A percentile compares a stretch with the other conserved stretches of the same genome.
Evolutionary conservation across 352 stramenopile genomes (phyloP).

Genomic region (Globisporangium rhizosaccharum): DNA sequence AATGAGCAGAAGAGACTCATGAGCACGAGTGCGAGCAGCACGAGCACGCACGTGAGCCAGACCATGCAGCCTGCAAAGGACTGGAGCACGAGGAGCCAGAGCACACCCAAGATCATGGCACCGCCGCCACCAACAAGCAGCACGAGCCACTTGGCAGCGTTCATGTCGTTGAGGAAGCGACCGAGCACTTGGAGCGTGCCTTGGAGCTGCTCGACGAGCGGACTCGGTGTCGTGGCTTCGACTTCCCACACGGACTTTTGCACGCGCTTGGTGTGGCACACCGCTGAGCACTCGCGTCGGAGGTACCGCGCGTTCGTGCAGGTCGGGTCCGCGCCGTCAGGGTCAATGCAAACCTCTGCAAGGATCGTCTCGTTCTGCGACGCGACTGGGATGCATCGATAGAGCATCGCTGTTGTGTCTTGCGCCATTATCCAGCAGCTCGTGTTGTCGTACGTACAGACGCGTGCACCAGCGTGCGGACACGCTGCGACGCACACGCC

Average conservation of each 20-base stretch:
- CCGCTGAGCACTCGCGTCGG: slow-evolving; percentile 23
- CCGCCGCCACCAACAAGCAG: slow-evolving; percentile 47
- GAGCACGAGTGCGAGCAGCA: slow-evolving; percentile 55
- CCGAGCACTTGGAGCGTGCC: slow-evolving; percentile 47
- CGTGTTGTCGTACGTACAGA: slow-evolving; percentile 65
- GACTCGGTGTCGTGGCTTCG: slow-evolving; percentile 48
- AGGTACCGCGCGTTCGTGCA: slow-evolving; percentile 43
- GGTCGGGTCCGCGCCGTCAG: slow-evolving; percentile 36
- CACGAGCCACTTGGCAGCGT: slow-evolving; percentile 48
- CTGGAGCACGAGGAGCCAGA: slow-evolving; percentile 75
- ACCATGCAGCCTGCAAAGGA: slow-evolving; percentile 74
- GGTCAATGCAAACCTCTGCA: slow-evolving; percentile 56
- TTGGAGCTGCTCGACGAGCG: slow-evolving; percentile 69
- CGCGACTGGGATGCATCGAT: slow-evolving; percentile 69
- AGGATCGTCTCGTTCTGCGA: slow-evolving; percentile 58
- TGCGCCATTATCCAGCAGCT: slow-evolving; percentile 63
- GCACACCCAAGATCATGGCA: slow-evolving; percentile 45
- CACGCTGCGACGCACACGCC: slow-evolving; percentile 70
- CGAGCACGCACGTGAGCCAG: slow-evolving; percentile 70
- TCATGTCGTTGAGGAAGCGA: slow-evolving; percentile 74
- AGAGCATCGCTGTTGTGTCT: slow-evolving; percentile 49
- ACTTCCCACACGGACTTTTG: slow-evolving; percentile 60
- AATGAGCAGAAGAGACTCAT: slow-evolving; percentile 77
- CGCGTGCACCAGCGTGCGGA: slow-evolving; percentile 34
- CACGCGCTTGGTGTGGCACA: slow-evolving; percentile 65